These are phyloP conservation scores for Ceratocystis colombiana DNA, from an alignment of 2,329 filamentous ascomycete species.

Conservation along the genomic window DNA sequence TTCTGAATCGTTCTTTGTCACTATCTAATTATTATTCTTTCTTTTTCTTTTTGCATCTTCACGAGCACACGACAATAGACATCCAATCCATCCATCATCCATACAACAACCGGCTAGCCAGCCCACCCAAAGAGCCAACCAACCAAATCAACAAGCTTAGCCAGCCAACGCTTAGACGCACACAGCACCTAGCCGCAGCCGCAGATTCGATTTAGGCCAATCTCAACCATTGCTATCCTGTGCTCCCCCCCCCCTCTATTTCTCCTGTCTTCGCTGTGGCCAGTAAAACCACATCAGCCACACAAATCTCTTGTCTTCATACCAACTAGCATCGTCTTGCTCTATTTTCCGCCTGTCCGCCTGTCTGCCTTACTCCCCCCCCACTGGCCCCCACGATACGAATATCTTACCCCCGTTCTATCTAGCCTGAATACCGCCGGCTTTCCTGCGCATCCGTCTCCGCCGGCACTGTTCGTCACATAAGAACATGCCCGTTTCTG, in stretches of 20 bases:
- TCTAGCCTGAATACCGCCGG: background rate
- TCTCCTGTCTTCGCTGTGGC: background rate
- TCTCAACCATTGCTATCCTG: background rate
- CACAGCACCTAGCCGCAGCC: background rate
- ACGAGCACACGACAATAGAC: background rate
- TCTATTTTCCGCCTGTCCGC: background rate
- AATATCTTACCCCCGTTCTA: background rate
- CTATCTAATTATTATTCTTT: constrained; percentile 5
- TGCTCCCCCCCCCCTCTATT: background rate
- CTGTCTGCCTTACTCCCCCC: background rate
- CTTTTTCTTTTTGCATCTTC: constrained; percentile 14
- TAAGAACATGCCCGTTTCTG: constrained; percentile 16
- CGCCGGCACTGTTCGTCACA: background rate
- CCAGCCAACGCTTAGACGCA: constrained; percentile 2
- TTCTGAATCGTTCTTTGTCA: background rate
- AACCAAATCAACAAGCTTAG: too few relatives aligned
- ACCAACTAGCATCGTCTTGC: too few relatives aligned
- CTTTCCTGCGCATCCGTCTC: constrained; percentile 29
- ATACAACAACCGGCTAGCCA: background rate
- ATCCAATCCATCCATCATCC: constrained; percentile 1
- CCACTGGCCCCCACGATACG: constrained; percentile 1
- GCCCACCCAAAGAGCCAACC: background rate
- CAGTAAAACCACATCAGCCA: too few relatives aligned
- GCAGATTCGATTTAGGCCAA: background rate
- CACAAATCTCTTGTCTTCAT: too few relatives aligned